Evolutionary conservation across 306 rosid genomes (phyloP).

Genomic region (Mimosa bimucronata): DNA sequence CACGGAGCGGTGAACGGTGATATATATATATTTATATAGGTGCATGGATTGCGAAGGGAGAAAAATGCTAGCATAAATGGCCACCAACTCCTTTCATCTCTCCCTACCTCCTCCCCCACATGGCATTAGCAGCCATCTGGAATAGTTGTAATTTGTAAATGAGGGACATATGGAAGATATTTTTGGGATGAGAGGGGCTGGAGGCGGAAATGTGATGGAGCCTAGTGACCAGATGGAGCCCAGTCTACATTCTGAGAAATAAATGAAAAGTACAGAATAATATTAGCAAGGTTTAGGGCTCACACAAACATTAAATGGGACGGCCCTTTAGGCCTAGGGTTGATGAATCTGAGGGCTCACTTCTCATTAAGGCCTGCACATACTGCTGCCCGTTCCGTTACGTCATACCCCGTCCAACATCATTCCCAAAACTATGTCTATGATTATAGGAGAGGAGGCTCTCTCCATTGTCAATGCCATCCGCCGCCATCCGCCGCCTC

Average conservation of each 20-base stretch:
- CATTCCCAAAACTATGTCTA: neutral
- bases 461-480: too few relatives aligned
- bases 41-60: neutral
- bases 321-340: neutral
- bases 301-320: neutral
- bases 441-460: too few relatives aligned
- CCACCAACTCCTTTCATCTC: neutral
- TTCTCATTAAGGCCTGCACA: neutral
- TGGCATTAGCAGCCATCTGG: neutral
- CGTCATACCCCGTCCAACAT: neutral
- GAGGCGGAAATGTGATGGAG: constrained; percentile 7
- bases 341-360: neutral
- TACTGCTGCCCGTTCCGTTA: neutral
- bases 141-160: neutral
- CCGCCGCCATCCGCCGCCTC: too few relatives aligned
- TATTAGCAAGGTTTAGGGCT: neutral
- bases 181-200: neutral
- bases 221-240: neutral
- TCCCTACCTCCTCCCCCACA: neutral
- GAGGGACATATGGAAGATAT: neutral
- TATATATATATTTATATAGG: too few relatives aligned
- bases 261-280: neutral
- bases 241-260: neutral
- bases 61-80: neutral
- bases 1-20: neutral